Evolutionary conservation across 2,329 filamentous ascomycete species (phyloP).

Genomic region (Diaporthe destruens): DNA sequence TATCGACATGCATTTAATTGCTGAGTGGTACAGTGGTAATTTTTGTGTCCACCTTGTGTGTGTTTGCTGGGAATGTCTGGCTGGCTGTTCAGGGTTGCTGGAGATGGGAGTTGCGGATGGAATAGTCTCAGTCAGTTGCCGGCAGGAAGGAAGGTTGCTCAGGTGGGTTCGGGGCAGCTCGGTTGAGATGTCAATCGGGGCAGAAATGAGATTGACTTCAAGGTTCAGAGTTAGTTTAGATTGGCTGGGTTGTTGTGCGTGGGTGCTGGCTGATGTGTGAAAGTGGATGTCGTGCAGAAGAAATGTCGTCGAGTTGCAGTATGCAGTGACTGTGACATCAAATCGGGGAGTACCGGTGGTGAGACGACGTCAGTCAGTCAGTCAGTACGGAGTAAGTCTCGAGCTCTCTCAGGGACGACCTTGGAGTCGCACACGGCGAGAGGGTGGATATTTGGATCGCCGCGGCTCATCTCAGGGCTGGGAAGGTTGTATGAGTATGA

Average conservation of each 20-base stretch:
- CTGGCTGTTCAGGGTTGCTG: not conserved
- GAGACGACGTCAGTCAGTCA: conserved; percentile 13
- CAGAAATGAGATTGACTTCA: not conserved
- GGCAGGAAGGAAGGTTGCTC: not conserved
- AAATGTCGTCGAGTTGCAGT: not conserved
- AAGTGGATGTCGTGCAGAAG: not conserved
- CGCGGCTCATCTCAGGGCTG: conserved; percentile 25
- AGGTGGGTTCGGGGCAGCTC: not conserved
- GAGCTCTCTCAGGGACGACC: too few relatives aligned
- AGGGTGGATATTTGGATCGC: conserved; percentile 29
- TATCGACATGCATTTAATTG: conserved; percentile 12
- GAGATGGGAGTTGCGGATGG: not conserved
- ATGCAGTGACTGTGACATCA: conserved; percentile 4
- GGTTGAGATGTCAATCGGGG: not conserved
- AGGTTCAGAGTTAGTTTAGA: not conserved
- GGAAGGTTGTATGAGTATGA: not conserved
- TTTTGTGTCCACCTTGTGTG: not conserved
- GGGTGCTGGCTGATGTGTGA: not conserved
- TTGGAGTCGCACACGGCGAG: conserved; percentile 28
- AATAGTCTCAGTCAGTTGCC: conserved; percentile 2
- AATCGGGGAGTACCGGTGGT: conserved; percentile 24
- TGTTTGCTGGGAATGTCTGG: conserved; percentile 5
- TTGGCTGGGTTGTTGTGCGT: not conserved
- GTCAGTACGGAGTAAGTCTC: too few relatives aligned
- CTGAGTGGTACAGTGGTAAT: not conserved